Base-by-base conservation (phyloP, 352 stramenopile genomes). In the Globisporangium apiculatum region DNA sequence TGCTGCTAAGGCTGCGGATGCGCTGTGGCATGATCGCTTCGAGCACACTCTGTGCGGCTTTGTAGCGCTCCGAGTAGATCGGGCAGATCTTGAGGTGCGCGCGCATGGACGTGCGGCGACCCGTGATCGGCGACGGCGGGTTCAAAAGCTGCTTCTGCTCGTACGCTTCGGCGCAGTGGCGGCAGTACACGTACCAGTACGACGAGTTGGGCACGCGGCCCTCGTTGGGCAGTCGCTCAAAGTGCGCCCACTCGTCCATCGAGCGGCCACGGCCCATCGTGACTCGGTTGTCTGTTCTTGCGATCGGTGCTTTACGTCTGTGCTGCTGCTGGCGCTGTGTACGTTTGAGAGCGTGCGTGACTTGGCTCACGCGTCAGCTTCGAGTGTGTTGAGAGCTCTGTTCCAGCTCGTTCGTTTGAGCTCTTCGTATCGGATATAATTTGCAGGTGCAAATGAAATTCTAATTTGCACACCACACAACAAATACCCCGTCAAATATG, bases 201-300 rank as follows among this genome's bases (percentile, higher is more conserved):
- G 78, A 87, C 38, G 77, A 89, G 68, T 87, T 88, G 53, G 79
- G 74, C 66, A 90, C 80, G 53, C 76, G 72, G 11, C 80, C 80
- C 48, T 84, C 76, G 11, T 78, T 71, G 1, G 68, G 70, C 54
- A 85, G 68, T 62, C 83, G 83, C 63, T 89, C 71, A 65, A 92
- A 92, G 69, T 92, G 83, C 18, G 64, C 75, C 82, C 82, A 92
- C 68, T 92, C 82, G 68, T 89, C 77, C 78, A 92, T 86, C 12
- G 77, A 87, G 63, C 77, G 85, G 5, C 75, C 75, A 36, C 82
- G 77, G 7, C 82, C 82, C 82, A 91, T 91, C 40, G 36, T 42
- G 18, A 18, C 45, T 79, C 62, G 85, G 60, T 77, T 48, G 53
- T 48, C 14, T 18, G n/a, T 48, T 31, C 24, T 31, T 31, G 24